Conservation (phyloP, 208 protist genomes). For the Herpetomonas samuelpessoai region DNA sequence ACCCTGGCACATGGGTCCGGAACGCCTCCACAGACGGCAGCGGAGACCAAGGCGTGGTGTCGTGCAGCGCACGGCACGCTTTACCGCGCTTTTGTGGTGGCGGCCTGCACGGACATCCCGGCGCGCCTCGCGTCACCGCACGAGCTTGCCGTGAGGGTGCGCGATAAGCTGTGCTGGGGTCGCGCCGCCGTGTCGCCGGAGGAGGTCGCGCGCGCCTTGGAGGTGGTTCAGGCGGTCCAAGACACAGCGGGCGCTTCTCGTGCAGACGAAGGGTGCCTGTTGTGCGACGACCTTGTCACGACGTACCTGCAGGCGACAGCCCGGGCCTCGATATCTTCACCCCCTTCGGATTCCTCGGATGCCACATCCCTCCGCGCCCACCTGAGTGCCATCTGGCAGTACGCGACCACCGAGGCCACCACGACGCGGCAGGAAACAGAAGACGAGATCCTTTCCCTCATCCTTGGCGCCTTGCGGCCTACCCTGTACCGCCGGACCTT, state of each 20-base stretch:
- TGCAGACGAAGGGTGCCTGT: no score
- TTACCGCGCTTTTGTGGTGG: not conserved
- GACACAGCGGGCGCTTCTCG: no score
- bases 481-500: slow-evolving; percentile 57
- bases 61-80: not conserved
- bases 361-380: not conserved
- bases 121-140: not conserved
- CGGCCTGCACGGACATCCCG: not conserved
- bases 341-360: not conserved
- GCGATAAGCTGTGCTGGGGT: not conserved
- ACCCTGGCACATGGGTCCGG: no score
- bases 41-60: not conserved
- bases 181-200: not conserved
- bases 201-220: not conserved
- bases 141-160: not conserved
- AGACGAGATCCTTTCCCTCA: slow-evolving; percentile 28
- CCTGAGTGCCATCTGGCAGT: not conserved
- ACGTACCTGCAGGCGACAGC: not conserved
- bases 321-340: no score
- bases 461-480: slow-evolving; percentile 43
- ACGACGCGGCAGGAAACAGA: slow-evolving; percentile 12
- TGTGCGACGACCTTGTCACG: not conserved
- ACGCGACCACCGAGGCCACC: slow-evolving; percentile 18
- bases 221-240: no score
- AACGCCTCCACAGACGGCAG: not conserved